A percentile compares a stretch with the other conserved stretches of the same genome.
These are phyloP conservation scores for Cladosporium phlei DNA, from an alignment of 2,329 filamentous ascomycete genomes.

Conservation along the genomic window DNA sequence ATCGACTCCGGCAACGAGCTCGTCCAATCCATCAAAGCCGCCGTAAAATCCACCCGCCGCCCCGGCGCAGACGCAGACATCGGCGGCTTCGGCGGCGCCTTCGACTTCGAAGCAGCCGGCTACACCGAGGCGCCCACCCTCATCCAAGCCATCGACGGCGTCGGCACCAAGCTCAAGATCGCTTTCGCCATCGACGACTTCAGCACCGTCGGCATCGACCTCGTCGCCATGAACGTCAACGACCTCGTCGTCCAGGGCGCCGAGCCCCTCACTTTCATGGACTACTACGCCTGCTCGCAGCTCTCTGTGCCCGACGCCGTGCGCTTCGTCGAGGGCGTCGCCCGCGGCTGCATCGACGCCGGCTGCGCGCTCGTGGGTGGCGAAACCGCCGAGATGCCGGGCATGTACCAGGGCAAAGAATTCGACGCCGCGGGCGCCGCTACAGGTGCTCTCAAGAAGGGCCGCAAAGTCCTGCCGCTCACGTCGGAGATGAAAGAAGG, in stretches of 20 bases:
- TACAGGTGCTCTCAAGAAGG: slow-evolving; percentile 71
- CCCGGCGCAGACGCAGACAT: slow-evolving; percentile 89
- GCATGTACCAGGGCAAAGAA: slow-evolving; percentile 80
- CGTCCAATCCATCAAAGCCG: slow-evolving; percentile 84
- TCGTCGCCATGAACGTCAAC: slow-evolving; percentile 99
- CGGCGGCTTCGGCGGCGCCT: slow-evolving; percentile 87
- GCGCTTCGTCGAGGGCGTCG: slow-evolving; percentile 86
- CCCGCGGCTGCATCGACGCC: slow-evolving; percentile 76
- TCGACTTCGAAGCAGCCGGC: slow-evolving; percentile 70
- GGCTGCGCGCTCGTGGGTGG: slow-evolving; percentile 91
- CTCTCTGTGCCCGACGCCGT: slow-evolving; percentile 73
- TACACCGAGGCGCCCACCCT: slow-evolving; percentile 72
- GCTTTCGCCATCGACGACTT: slow-evolving; percentile 86
- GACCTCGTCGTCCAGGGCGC: slow-evolving; percentile 95
- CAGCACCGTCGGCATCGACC: slow-evolving; percentile 90
- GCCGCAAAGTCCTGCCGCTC: slow-evolving; percentile 66
- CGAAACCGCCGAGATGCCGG: slow-evolving; percentile 97
- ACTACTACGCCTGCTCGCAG: slow-evolving; percentile 93
- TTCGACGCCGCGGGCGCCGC: slow-evolving; percentile 92
- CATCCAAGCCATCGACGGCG: slow-evolving; percentile 92
- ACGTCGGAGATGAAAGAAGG: slow-evolving; percentile 71
- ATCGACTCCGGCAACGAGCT: slow-evolving; percentile 93
- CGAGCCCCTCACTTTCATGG: slow-evolving; percentile 90
- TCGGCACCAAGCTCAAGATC: slow-evolving; percentile 95
- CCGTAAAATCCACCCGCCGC: slow-evolving; percentile 77